A percentile compares a stretch with the other conserved stretches of the same genome.
These are phyloP conservation scores for Podospora fimiseda DNA, from an alignment of 495 filamentous ascomycete genomes.

Conservation along the genomic window DNA sequence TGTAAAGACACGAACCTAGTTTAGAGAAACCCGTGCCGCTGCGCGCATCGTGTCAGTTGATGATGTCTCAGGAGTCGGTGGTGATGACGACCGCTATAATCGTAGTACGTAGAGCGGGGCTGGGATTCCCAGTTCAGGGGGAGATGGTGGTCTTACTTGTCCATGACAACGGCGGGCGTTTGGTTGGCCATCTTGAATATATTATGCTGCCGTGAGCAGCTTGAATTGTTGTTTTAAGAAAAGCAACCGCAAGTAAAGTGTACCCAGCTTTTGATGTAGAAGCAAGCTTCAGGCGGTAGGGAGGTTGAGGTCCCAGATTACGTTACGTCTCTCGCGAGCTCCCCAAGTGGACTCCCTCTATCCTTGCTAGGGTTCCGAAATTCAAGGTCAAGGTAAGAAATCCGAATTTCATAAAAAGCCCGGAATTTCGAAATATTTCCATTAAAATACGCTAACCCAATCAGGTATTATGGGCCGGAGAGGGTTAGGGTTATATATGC, in stretches of 20 bases:
- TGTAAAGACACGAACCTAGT: slow-evolving; percentile 58
- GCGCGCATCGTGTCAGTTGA: slow-evolving; percentile 22
- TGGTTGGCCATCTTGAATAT: slow-evolving; percentile 73
- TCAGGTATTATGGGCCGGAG: too few species aligned
- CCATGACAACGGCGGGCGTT: slow-evolving; percentile 99
- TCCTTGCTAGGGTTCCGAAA: too few species aligned
- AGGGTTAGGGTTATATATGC: too few species aligned
- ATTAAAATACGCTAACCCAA: too few species aligned
- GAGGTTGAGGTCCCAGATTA: slow-evolving; percentile 32
- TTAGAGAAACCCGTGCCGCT: slow-evolving; percentile 99
- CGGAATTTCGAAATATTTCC: too few species aligned
- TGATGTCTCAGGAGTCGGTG: not conserved
- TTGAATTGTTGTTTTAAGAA: slow-evolving; percentile 13
- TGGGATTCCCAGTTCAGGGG: slow-evolving; percentile 10
- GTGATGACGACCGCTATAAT: slow-evolving; percentile 5
- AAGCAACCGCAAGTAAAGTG: slow-evolving; percentile 11
- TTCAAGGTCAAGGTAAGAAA: too few species aligned
- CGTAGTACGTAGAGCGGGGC: slow-evolving; percentile 14
- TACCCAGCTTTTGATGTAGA: slow-evolving; percentile 4
- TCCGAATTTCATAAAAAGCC: too few species aligned
- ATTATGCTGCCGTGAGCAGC: slow-evolving; percentile 21
- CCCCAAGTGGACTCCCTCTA: slow-evolving; percentile 7
- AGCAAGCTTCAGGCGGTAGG: slow-evolving; percentile 10
- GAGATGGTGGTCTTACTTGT: slow-evolving; percentile 80
- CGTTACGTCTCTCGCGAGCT: slow-evolving; percentile 30